These are phyloP conservation scores for Lasiodiplodia theobromae DNA, from an alignment of 2,329 filamentous ascomycete species.

Conservation along the genomic window DNA sequence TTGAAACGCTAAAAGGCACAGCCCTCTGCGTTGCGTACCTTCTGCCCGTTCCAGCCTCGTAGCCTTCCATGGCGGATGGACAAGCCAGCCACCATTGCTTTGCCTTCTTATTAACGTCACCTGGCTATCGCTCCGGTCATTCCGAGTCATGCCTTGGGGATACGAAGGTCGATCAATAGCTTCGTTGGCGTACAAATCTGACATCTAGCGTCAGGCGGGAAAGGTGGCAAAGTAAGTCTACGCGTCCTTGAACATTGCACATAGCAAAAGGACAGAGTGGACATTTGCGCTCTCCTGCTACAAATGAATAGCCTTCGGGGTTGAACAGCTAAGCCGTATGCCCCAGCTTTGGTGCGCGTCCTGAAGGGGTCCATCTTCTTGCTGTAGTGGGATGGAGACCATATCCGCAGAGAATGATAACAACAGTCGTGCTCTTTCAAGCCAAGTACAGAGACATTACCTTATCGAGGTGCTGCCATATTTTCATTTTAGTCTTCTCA, in stretches of 20 bases:
- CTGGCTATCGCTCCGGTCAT: too few relatives aligned
- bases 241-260: not conserved
- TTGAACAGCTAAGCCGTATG: not conserved
- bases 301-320: not conserved
- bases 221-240: not conserved
- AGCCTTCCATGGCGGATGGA: not conserved
- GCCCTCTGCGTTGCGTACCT: constrained; percentile 11
- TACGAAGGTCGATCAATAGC: not conserved
- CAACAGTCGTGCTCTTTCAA: not conserved
- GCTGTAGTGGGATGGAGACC: not conserved
- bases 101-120: not conserved
- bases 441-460: not conserved
- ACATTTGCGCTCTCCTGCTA: not conserved
- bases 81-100: not conserved
- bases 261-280: not conserved
- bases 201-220: not conserved
- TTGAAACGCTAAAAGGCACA: not conserved
- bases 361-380: not conserved
- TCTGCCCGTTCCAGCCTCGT: not conserved
- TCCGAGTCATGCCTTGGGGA: not conserved
- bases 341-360: not conserved
- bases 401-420: not conserved
- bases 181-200: not conserved
- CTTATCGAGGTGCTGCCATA: too few relatives aligned
- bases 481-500: not conserved